Conservation (phyloP, 2,329 filamentous ascomycete genomes). For the Botrytis squamosa region DNA sequence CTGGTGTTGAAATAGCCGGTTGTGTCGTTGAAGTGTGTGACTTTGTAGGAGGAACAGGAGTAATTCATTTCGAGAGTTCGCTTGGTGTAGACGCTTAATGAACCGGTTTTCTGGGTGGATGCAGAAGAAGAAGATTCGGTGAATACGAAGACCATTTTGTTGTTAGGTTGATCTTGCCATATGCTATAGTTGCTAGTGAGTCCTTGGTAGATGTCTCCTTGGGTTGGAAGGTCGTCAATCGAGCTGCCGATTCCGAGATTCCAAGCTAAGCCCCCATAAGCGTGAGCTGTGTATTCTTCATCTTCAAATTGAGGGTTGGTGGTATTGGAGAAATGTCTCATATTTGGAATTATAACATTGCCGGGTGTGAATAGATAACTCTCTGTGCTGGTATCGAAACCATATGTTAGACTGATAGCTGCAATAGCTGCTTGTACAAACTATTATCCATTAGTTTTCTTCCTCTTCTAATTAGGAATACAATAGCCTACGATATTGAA, state of each 20-base stretch:
- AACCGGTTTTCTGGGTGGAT: constrained; percentile 17
- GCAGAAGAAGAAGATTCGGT: constrained; percentile 37
- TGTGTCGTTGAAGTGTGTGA: constrained; percentile 39
- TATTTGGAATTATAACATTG: constrained; percentile 41
- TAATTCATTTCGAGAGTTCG: constrained; percentile 39
- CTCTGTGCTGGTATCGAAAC: constrained; percentile 43
- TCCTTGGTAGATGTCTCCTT: neutral
- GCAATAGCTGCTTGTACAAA: constrained; percentile 46
- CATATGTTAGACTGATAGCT: constrained; percentile 45
- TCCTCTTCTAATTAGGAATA: neutral
- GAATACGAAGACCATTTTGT: constrained; percentile 34
- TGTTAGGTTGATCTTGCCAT: constrained; percentile 2
- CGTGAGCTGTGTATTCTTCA: constrained; percentile 46
- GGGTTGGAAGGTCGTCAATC: neutral
- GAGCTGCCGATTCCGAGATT: constrained; percentile 33
- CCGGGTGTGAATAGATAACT: constrained; percentile 40
- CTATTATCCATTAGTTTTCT: constrained; percentile 28
- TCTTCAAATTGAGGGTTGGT: constrained; percentile 34
- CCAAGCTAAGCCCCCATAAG: constrained; percentile 43
- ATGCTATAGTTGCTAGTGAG: neutral
- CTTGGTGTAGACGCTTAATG: constrained; percentile 38
- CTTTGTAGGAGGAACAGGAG: constrained; percentile 38
- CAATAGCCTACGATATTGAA: constrained; percentile 37
- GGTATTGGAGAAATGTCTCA: constrained; percentile 41
- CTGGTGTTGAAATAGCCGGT: constrained; percentile 29